These are phyloP conservation scores for Suillus paluster DNA, from an alignment of 768 basidiomycete species.

Conservation along the genomic window DNA sequence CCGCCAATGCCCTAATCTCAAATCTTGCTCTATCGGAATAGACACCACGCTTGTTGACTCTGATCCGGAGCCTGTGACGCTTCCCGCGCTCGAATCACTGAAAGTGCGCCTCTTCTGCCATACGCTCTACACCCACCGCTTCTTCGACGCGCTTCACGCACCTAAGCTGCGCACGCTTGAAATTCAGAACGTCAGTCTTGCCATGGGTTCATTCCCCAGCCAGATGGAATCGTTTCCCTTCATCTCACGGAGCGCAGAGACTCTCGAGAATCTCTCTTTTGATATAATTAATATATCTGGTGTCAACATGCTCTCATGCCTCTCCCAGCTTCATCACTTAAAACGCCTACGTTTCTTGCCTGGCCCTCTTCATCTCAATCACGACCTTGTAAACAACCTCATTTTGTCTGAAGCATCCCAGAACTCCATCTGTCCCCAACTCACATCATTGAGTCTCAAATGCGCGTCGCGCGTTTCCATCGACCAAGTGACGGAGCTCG, in stretches of 20 bases:
- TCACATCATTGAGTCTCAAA: conserved; percentile 27
- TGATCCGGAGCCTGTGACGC: conserved; percentile 29
- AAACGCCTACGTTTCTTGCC: conserved; percentile 27
- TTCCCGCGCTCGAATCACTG: conserved; percentile 32
- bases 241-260: conserved; percentile 28
- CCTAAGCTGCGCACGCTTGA: conserved; percentile 30
- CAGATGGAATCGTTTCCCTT: conserved; percentile 35
- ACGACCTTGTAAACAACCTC: conserved; percentile 32
- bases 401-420: background rate
- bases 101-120: conserved; percentile 30
- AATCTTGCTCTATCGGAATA: conserved; percentile 31
- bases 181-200: conserved; percentile 33
- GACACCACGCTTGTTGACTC: conserved; percentile 21
- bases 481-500: conserved; percentile 26
- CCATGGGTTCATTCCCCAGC: conserved; percentile 27
- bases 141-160: conserved; percentile 32
- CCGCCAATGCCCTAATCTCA: conserved; percentile 29
- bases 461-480: conserved; percentile 29
- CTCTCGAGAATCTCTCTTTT: conserved; percentile 31
- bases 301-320: conserved; percentile 21
- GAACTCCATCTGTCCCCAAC: conserved; percentile 23
- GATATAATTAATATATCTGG: conserved; percentile 29
- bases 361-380: conserved; percentile 35
- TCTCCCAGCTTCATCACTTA: conserved; percentile 22
- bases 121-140: conserved; percentile 24